Percentiles rank a stretch among this genome's conserved stretches.
phyloP scores from a whole-genome alignment of 208 protist genomes.

The Polymyxa betae region DNA sequence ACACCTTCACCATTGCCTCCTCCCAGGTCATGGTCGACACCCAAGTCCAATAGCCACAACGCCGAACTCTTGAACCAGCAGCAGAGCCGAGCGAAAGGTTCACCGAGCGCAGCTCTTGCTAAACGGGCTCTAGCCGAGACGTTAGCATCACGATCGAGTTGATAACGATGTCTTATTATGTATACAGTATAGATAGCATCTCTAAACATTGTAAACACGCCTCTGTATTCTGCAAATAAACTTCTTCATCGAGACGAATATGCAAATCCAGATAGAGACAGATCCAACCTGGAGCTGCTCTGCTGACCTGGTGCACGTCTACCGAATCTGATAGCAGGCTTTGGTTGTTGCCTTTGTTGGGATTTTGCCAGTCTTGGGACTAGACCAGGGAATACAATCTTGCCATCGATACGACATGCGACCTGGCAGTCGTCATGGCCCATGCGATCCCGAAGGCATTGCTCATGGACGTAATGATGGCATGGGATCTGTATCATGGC shows the following conservation, averaged over 20 bases:
- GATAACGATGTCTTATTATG: no score
- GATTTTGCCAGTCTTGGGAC: neutral
- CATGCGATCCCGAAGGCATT: neutral
- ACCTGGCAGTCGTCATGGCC: neutral
- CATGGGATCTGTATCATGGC: neutral
- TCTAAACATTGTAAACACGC: neutral
- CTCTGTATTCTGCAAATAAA: neutral
- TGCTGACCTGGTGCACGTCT: neutral
- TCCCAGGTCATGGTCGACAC: no score
- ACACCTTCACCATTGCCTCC: no score
- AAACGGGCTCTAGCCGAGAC: no score
- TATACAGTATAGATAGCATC: no score
- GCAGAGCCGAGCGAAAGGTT: no score
- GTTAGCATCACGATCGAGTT: no score
- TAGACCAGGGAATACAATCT: neutral
- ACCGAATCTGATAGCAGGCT: neutral
- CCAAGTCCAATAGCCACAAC: no score
- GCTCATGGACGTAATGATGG: neutral
- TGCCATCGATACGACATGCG: neutral
- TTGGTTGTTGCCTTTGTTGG: neutral
- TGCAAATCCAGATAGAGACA: neutral
- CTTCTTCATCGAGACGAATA: neutral
- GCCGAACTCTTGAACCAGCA: no score
- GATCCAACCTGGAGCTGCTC: neutral
- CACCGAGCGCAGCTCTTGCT: no score